Evolutionary conservation across 202 grass and related monocot genomes (phyloP).

Genomic region (Bolboschoenoplectus hybrid): DNA sequence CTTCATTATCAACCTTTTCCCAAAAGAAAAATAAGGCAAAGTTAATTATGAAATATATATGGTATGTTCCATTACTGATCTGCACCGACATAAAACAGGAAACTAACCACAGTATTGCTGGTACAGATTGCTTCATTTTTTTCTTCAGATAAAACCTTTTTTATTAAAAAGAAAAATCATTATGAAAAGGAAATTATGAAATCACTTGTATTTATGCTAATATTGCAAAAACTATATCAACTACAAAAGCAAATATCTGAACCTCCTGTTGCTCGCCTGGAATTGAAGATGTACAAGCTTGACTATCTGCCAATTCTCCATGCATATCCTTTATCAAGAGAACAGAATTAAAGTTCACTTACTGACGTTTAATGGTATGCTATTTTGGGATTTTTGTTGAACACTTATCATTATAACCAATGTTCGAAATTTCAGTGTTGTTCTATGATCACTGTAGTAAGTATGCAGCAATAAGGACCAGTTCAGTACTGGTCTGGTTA

Average conservation of each 20-base stretch:
- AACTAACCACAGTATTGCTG: slow-evolving; percentile 22
- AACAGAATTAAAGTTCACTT: slow-evolving; percentile 17
- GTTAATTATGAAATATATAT: background rate
- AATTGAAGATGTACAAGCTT: background rate
- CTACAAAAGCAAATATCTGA: background rate
- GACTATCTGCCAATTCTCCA: slow-evolving; percentile 16
- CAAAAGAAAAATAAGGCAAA: slow-evolving; percentile 18
- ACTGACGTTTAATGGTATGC: background rate
- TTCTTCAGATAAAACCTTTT: background rate
- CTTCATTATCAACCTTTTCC: slow-evolving; percentile 18
- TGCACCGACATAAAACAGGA: slow-evolving; percentile 19
- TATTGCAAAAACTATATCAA: slow-evolving; percentile 6
- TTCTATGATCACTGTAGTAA: background rate
- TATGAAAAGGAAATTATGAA: background rate
- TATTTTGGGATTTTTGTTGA: background rate
- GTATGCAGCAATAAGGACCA: slow-evolving; percentile 8
- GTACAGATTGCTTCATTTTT: background rate
- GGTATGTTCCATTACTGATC: background rate
- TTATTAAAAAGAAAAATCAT: background rate
- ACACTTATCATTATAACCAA: background rate
- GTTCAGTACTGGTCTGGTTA: background rate
- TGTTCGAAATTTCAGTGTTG: background rate
- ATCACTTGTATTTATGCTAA: background rate
- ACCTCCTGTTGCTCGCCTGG: slow-evolving; percentile 11
- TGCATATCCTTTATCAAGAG: slow-evolving; percentile 18